phyloP scores from a whole-genome alignment of 2,329 filamentous ascomycete genomes.

The Cercospora sp. region DNA sequence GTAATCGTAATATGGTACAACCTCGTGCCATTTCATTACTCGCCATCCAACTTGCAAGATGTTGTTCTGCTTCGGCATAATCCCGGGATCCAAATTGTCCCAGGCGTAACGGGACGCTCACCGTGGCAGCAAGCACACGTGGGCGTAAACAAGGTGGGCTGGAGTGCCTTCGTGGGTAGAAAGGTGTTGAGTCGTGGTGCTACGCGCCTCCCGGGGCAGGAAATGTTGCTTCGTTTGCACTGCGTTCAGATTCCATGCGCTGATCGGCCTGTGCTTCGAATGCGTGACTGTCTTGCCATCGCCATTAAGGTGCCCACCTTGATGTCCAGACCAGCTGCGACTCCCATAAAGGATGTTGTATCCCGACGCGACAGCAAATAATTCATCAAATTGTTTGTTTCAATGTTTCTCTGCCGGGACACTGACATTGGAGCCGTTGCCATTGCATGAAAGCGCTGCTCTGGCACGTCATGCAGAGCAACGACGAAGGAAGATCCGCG shows the following conservation, averaged over 20 bases:
- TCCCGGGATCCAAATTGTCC: not conserved
- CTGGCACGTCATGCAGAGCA: not conserved
- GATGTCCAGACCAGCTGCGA: conserved; percentile 7
- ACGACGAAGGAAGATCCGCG: not conserved
- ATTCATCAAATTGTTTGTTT: not conserved
- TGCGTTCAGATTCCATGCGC: not conserved
- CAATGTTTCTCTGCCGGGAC: not conserved
- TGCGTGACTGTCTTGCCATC: not conserved
- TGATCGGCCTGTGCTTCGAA: not conserved
- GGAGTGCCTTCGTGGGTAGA: not conserved
- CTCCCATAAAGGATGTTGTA: not conserved
- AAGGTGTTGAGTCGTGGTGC: not conserved
- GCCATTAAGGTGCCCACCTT: conserved; percentile 17
- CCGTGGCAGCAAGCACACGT: not conserved
- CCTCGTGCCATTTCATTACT: not conserved
- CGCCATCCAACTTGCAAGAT: not conserved
- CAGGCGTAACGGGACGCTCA: not conserved
- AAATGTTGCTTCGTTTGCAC: not conserved
- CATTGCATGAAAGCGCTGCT: not conserved
- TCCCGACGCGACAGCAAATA: not conserved
- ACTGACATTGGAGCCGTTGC: not conserved
- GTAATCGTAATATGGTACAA: not conserved
- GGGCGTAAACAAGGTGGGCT: not conserved
- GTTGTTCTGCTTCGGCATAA: not conserved
- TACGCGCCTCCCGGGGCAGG: not conserved